Evolutionary conservation across 139 green algal genomes (phyloP).

Genomic region (Tetratostichococcus sp.): DNA sequence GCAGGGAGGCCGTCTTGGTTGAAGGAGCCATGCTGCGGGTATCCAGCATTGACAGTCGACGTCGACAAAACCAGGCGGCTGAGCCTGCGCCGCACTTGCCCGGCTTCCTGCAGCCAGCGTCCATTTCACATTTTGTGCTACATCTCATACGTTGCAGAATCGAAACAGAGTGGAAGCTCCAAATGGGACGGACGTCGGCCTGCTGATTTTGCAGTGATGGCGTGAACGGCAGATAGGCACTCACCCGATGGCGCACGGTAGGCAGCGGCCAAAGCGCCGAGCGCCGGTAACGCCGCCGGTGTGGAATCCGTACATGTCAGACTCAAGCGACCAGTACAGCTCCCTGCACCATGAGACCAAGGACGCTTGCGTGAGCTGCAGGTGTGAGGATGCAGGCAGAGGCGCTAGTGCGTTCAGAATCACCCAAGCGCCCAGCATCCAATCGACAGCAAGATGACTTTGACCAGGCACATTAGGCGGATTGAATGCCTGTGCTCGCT

Average conservation of each 20-base stretch:
- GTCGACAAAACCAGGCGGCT: background rate
- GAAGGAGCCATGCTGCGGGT: background rate
- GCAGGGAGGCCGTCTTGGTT: background rate
- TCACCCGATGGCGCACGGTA: background rate
- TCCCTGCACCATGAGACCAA: background rate
- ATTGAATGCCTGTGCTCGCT: too few relatives aligned
- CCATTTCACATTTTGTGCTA: too few relatives aligned
- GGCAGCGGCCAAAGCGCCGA: background rate
- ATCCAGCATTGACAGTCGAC: background rate
- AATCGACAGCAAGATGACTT: too few relatives aligned
- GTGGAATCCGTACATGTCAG: background rate
- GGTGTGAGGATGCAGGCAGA: too few relatives aligned
- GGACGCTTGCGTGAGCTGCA: background rate
- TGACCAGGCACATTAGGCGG: too few relatives aligned
- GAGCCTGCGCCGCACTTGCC: background rate
- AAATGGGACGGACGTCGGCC: too few relatives aligned
- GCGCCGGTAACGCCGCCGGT: background rate
- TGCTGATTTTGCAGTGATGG: too few relatives aligned
- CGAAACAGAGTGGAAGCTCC: too few relatives aligned
- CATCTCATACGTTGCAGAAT: too few relatives aligned
- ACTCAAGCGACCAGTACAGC: background rate
- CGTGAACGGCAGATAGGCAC: too few relatives aligned
- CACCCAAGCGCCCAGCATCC: background rate
- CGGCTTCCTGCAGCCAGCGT: background rate
- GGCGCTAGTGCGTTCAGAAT: background rate